Conservation (phyloP, 495 filamentous ascomycete species). For the Neurospora sp. region DNA sequence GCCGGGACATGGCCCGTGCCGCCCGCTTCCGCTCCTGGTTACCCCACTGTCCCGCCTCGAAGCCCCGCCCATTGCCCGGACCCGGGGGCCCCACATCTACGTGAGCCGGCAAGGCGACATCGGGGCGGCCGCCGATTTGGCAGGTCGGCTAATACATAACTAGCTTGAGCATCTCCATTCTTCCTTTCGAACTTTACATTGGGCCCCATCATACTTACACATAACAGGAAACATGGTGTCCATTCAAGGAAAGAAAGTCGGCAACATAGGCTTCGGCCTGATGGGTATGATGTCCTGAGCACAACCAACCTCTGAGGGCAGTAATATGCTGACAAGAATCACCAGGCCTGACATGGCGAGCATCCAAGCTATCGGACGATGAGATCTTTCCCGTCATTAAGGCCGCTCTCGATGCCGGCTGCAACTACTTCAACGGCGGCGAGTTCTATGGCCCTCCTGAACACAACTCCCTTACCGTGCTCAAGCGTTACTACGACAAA, state of each 20-base stretch:
- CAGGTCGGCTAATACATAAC: neutral
- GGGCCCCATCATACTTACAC: neutral
- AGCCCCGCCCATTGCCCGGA: neutral
- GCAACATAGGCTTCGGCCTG: slow-evolving; percentile 47
- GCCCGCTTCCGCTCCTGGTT: neutral
- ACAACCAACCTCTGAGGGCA: neutral
- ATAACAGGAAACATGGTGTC: neutral
- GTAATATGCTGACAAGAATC: neutral
- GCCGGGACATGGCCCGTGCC: neutral
- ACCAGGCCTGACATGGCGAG: slow-evolving; percentile 67
- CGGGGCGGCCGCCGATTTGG: neutral
- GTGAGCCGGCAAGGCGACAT: neutral
- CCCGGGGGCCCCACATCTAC: neutral
- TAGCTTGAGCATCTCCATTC: neutral
- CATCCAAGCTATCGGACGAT: slow-evolving; percentile 40
- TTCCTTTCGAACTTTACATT: neutral
- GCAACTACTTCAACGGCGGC: slow-evolving; percentile 72
- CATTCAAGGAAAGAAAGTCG: slow-evolving; percentile 42
- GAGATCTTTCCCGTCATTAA: slow-evolving; percentile 58
- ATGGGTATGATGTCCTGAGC: slow-evolving; percentile 31
- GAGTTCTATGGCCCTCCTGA: slow-evolving; percentile 70
- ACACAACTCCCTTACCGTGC: slow-evolving; percentile 54
- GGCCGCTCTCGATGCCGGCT: slow-evolving; percentile 54
- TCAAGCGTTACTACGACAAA: slow-evolving; percentile 55
- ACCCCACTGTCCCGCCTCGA: neutral